These are phyloP conservation scores for Mortierella sp. DNA, from an alignment of 371 early-diverging fungal species.

Conservation along the genomic window DNA sequence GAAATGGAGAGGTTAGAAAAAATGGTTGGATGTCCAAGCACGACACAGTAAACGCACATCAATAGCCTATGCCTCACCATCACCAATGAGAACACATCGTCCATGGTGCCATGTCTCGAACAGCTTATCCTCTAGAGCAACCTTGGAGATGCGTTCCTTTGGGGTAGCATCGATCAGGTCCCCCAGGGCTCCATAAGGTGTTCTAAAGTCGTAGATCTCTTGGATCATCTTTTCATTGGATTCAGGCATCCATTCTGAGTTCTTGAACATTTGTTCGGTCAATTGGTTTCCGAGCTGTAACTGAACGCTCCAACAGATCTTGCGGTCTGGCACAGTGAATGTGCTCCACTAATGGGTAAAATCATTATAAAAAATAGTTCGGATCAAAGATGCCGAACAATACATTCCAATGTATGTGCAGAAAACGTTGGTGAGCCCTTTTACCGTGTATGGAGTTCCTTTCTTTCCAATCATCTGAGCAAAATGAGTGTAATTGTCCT, in stretches of 20 bases:
- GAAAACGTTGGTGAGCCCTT: neutral
- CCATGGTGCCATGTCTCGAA: conserved; percentile 29
- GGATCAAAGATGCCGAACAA: no score
- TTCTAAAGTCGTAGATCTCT: conserved; percentile 14
- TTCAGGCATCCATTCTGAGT: conserved; percentile 28
- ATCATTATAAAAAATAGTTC: neutral
- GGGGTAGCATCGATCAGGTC: conserved; percentile 24
- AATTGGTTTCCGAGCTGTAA: conserved; percentile 7
- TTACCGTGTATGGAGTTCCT: conserved; percentile 11
- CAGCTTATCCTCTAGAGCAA: conserved; percentile 25
- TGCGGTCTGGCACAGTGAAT: conserved; percentile 16
- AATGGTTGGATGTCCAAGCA: no score
- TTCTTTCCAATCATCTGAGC: conserved; percentile 13
- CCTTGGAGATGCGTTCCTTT: conserved; percentile 12
- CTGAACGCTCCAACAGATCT: conserved; percentile 19
- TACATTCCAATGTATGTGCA: no score
- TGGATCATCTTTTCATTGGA: conserved; percentile 19
- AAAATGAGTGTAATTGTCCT: neutral
- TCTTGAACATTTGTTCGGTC: conserved; percentile 7
- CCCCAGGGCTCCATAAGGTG: conserved; percentile 17
- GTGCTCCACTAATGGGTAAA: conserved; percentile 12
- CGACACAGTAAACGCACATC: no score
- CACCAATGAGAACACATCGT: conserved; percentile 24
- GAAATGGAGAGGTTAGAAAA: no score
- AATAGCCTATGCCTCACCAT: conserved; percentile 16